Conservation (phyloP, 306 rosid species). For the Casuarina equisetifolia region DNA sequence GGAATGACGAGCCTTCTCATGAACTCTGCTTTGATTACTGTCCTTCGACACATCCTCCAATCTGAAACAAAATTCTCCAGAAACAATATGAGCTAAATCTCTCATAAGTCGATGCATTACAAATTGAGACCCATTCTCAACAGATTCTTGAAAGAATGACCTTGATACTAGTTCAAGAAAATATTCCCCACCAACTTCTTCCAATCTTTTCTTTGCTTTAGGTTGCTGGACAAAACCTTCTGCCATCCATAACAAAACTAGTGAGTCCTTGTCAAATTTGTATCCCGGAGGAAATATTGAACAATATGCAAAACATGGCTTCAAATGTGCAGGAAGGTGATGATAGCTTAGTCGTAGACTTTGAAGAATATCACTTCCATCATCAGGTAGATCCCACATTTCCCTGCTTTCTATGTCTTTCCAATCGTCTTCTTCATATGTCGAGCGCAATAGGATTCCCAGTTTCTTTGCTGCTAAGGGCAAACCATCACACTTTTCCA, state of each 20-base stretch:
- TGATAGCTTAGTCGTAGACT: conserved; percentile 27
- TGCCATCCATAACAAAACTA: conserved; percentile 39
- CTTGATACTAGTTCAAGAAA: conserved; percentile 37
- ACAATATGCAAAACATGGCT: conserved; percentile 35
- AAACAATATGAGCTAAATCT: conserved; percentile 36
- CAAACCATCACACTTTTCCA: conserved; percentile 44
- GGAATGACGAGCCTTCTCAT: conserved; percentile 37
- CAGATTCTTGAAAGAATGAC: conserved; percentile 29
- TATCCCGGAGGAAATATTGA: conserved; percentile 27
- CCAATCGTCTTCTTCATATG: conserved; percentile 39
- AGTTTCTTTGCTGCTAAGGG: conserved; percentile 47
- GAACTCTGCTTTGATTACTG: conserved; percentile 7
- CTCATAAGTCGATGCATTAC: conserved; percentile 28
- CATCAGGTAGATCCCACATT: conserved; percentile 45
- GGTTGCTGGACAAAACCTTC: conserved; percentile 40
- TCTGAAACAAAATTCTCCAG: conserved; percentile 35
- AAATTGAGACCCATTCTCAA: conserved; percentile 6
- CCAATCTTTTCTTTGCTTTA: conserved; percentile 23
- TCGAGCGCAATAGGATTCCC: conserved; percentile 39
- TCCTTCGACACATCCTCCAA: conserved; percentile 16
- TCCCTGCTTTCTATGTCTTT: conserved; percentile 30
- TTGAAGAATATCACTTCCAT: conserved; percentile 40
- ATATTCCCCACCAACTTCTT: conserved; percentile 34
- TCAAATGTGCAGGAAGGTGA: conserved; percentile 39
- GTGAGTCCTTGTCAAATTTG: conserved; percentile 30